Percentiles rank a stretch among this genome's conserved stretches.
These are phyloP conservation scores for Alternaria triticimaculans DNA, from an alignment of 2,329 filamentous ascomycete species.

Conservation along the genomic window DNA sequence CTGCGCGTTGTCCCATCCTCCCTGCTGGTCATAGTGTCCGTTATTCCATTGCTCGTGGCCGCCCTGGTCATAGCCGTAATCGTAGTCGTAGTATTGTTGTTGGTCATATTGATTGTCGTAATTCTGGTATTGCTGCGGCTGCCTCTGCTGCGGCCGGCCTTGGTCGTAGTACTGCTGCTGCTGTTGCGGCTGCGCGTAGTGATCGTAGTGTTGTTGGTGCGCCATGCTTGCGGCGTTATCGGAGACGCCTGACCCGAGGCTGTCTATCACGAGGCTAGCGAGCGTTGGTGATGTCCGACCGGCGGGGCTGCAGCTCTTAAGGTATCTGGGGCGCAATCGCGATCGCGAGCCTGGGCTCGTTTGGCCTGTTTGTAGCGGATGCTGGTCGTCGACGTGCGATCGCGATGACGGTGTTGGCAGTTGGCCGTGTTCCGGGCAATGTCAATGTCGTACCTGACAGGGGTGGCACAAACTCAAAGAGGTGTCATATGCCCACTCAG, in stretches of 20 bases:
- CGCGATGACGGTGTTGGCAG: neutral
- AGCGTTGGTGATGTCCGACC: conserved; percentile 29
- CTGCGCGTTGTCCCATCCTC: conserved; percentile 35
- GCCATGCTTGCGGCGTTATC: conserved; percentile 44
- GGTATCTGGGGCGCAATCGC: conserved; percentile 4
- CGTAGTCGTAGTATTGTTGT: conserved; percentile 44
- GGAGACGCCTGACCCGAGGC: conserved; percentile 24
- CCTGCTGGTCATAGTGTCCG: conserved; percentile 43
- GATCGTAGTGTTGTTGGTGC: conserved; percentile 48
- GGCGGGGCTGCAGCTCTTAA: conserved; percentile 23
- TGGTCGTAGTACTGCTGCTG: conserved; percentile 46
- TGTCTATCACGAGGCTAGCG: conserved; percentile 27
- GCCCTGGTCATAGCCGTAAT: conserved; percentile 44
- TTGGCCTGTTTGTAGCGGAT: conserved; percentile 18
- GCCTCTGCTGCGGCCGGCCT: conserved; percentile 11
- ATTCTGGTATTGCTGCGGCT: conserved; percentile 35
- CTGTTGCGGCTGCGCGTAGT: conserved; percentile 44
- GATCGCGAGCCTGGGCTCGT: conserved; percentile 9
- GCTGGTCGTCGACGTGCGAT: conserved; percentile 9
- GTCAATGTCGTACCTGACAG: conserved; percentile 28
- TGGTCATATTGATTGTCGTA: conserved; percentile 39
- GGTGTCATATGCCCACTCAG: conserved; percentile 13
- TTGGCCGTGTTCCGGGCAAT: conserved; percentile 16
- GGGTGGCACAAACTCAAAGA: conserved; percentile 28
- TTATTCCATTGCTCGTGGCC: conserved; percentile 45